These are phyloP conservation scores for Ramaria sp. DNA, from an alignment of 768 basidiomycete species.

Conservation along the genomic window DNA sequence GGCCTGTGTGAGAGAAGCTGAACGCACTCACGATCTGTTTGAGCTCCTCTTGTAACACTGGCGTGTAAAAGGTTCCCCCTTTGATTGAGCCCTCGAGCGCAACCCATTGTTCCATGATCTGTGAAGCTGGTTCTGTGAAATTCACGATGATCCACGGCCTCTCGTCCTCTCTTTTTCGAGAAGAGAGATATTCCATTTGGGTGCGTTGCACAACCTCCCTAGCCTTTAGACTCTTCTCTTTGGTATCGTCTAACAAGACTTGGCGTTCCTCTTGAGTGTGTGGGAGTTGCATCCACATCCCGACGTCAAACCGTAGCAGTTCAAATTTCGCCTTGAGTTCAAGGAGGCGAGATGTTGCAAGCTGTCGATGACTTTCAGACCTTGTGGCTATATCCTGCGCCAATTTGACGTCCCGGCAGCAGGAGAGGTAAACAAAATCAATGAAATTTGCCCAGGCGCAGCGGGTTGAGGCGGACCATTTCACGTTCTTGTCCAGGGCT, in stretches of 20 bases:
- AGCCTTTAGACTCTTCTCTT: constrained; percentile 11
- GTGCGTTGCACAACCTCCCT: constrained; percentile 4
- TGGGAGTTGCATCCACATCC: constrained; percentile 19
- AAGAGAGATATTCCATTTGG: neutral
- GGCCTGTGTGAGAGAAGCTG: constrained; percentile 27
- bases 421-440: constrained; percentile 35
- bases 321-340: constrained; percentile 38
- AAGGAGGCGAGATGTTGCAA: constrained; percentile 33
- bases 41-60: constrained; percentile 44
- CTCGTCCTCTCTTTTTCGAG: constrained; percentile 18
- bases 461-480: constrained; percentile 20
- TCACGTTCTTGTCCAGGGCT: constrained; percentile 15
- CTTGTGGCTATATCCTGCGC: constrained; percentile 36
- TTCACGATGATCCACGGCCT: constrained; percentile 33
- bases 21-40: constrained; percentile 39
- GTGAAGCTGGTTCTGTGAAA: constrained; percentile 26
- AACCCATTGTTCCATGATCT: constrained; percentile 38
- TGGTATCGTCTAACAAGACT: constrained; percentile 15
- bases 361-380: constrained; percentile 44
- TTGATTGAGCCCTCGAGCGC: constrained; percentile 30
- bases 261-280: constrained; percentile 15
- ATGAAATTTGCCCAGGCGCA: constrained; percentile 38
- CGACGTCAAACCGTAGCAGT: constrained; percentile 37
- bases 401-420: constrained; percentile 33
- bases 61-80: constrained; percentile 36